Evolutionary conservation across 225 moss, liverwort and hornwort genomes (phyloP).

Genomic region (Anthoceros angustus): DNA sequence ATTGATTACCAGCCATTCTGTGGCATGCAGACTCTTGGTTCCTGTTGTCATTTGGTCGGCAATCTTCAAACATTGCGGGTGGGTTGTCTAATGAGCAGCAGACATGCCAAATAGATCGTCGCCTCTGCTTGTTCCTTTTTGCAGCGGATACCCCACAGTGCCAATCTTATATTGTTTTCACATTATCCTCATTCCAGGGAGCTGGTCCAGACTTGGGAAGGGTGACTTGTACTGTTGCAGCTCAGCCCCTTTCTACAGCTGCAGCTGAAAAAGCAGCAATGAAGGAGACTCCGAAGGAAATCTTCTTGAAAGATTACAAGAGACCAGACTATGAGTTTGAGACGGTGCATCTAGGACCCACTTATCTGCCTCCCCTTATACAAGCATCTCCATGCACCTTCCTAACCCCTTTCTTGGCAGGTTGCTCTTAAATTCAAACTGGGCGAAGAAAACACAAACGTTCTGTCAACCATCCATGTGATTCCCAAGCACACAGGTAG

Average conservation of each 20-base stretch:
- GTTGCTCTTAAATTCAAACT: slow-evolving; percentile 62
- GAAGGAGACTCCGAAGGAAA: slow-evolving; percentile 65
- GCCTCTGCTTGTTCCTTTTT: no score
- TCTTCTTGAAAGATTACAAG: slow-evolving; percentile 75
- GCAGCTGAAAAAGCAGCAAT: slow-evolving; percentile 18
- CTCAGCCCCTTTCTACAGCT: slow-evolving; percentile 10
- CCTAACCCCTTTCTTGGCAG: slow-evolving; percentile 14
- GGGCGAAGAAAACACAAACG: slow-evolving; percentile 71
- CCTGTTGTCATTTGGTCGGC: no score
- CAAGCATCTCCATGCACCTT: not conserved
- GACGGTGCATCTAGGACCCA: slow-evolving; percentile 15
- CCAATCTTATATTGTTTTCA: no score
- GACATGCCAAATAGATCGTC: no score
- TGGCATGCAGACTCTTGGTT: no score
- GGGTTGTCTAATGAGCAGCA: no score
- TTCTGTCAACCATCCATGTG: slow-evolving; percentile 67
- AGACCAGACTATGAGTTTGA: slow-evolving; percentile 65
- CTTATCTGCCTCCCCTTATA: not conserved
- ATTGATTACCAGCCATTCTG: no score
- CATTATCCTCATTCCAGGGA: not conserved
- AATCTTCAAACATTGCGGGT: no score
- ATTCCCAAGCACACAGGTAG: slow-evolving; percentile 32
- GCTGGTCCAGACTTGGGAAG: slow-evolving; percentile 2
- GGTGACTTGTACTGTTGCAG: slow-evolving; percentile 8
- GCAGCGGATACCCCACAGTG: no score